phyloP scores from a whole-genome alignment of 1,139 yeast genomes.

The Lodderomyces oxycetoniae region DNA sequence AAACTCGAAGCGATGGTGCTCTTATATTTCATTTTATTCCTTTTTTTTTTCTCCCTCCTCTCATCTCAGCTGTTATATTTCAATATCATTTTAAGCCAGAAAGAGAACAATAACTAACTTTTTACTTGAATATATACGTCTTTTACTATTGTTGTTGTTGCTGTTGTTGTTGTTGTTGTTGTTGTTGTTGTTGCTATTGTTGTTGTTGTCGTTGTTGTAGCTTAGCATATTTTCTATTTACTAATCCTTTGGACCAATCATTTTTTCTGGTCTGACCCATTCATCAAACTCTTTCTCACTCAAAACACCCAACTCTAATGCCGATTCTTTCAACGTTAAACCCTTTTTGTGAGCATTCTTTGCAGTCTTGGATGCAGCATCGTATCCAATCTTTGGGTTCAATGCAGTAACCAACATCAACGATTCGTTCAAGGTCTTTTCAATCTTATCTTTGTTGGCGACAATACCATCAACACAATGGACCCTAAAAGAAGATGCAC shows the following conservation, averaged over 20 bases:
- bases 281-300: conserved; percentile 82
- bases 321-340: conserved; percentile 88
- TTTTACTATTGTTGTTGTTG: too few relatives aligned
- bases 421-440: conserved; percentile 84
- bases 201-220: too few relatives aligned
- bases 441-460: conserved; percentile 85
- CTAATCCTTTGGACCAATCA: conserved; percentile 82
- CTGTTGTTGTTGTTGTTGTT: too few relatives aligned
- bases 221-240: too few relatives aligned
- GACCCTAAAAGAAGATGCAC: conserved; percentile 79
- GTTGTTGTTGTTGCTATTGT: too few relatives aligned
- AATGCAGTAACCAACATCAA: conserved; percentile 97
- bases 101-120: too few relatives aligned
- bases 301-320: conserved; percentile 83
- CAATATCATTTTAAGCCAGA: too few relatives aligned
- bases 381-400: conserved; percentile 98
- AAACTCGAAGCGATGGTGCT: too few relatives aligned
- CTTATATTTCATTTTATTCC: too few relatives aligned
- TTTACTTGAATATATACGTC: too few relatives aligned
- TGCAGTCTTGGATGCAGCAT: conserved; percentile 94
- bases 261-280: conserved; percentile 97
- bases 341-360: conserved; percentile 99
- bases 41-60: too few relatives aligned
- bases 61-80: too few relatives aligned
- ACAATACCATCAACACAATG: conserved; percentile 92